These are phyloP conservation scores for Plasmodium gaboni DNA, from an alignment of 169 alveolate genomes.

Conservation along the genomic window DNA sequence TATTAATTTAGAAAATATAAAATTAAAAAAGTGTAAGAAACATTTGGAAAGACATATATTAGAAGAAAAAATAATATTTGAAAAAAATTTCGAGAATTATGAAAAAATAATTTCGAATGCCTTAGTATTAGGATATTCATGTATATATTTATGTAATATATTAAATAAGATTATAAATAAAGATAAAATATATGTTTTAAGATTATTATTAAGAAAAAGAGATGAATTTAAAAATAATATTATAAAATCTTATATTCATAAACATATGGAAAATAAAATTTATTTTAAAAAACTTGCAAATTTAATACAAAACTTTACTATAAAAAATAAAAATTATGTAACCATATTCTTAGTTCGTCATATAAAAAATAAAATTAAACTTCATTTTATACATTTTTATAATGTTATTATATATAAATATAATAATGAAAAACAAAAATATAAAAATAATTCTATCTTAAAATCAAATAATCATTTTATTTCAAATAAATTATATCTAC, in stretches of 20 bases:
- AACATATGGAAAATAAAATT: constrained; percentile 13
- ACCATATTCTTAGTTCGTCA: constrained; percentile 11
- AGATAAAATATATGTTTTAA: constrained; percentile 22
- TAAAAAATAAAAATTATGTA: constrained; percentile 36
- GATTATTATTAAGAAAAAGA: constrained; percentile 30
- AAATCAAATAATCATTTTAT: too few relatives aligned
- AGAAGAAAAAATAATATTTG: constrained; percentile 43
- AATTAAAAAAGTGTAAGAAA: constrained; percentile 53
- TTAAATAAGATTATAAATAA: constrained; percentile 32
- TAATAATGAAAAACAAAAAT: too few relatives aligned
- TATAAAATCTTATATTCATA: constrained; percentile 22
- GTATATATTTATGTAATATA: constrained; percentile 25
- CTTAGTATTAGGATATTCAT: constrained; percentile 45
- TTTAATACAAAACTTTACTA: constrained; percentile 14
- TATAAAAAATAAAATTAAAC: constrained; percentile 44
- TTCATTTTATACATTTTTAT: constrained; percentile 8
- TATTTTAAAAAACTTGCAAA: constrained; percentile 32
- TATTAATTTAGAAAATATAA: constrained; percentile 39
- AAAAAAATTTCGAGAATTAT: constrained; percentile 52
- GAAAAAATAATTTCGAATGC: constrained; percentile 73
- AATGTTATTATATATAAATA: constrained; percentile 9
- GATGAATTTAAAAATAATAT: constrained; percentile 40
- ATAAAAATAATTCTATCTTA: too few relatives aligned
- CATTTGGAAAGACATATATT: constrained; percentile 42
- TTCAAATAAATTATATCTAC: too few relatives aligned